Base-by-base conservation (phyloP, 805 yeast genomes). In the Barnettozyma salicaria region DNA sequence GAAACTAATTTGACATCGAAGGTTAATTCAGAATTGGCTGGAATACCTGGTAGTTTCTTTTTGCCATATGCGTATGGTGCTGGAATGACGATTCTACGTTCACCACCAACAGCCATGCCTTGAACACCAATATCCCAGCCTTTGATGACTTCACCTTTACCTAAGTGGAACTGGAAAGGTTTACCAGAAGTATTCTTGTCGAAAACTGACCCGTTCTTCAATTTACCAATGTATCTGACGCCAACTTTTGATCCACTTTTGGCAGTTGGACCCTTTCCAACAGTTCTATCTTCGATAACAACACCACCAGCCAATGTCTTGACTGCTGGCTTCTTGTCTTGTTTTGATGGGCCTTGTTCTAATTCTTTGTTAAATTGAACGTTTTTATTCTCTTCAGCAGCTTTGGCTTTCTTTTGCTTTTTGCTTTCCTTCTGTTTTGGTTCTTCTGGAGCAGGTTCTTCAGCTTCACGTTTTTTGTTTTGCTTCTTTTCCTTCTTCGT, bases 81-180 rank as follows among this genome's bases (percentile, higher is more conserved):
- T 53, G 99, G 98, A 51, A 92, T 87, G 44, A 87, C 76, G 50
- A 92, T 87, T 71, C 97, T 80, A 76, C 98, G 89, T 75, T 92
- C 98, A 60, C 97, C 97, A 58, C 96, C 96, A 59, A 86, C 95
- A 40, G 95, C 79, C 97, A 92, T 89, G 61, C 97, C 97, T 42
- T 90, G 88, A 55, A 92, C 92, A 74, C 99, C 99, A 57, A 90
- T 75, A 61, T 92, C 99, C 86, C 96, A 92, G 49, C 97, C 98
- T 65, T 86, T 86, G 72, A 92, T 92, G 52, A 95, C 97, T 68
- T 92, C 98, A 60, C 97, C 98, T 63, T 82, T 84, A 56, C 98
- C 98, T 53, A 92, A 75, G 46, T 76, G 77, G 67, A 92, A 92
- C 48, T 67, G 65, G 65, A 92, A 92, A 58, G 99, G 98, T 72